phyloP scores from a whole-genome alignment of 1,284 basidiomycete genomes.

The Irpex sp. region DNA sequence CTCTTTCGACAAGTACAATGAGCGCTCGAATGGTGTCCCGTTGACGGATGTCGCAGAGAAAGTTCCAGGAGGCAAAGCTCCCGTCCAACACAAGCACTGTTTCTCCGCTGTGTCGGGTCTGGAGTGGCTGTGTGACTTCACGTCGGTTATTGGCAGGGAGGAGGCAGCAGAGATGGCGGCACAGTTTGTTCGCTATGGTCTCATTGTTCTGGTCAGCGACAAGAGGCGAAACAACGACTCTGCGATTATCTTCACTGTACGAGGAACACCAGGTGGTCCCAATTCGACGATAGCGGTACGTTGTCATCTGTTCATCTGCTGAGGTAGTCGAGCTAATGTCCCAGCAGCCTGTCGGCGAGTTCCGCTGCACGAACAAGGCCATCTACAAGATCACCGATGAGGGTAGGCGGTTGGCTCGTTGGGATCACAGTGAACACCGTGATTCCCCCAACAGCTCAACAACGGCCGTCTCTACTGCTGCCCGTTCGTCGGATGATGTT shows the following conservation, averaged over 20 bases:
- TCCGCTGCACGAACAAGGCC: slow-evolving; percentile 91
- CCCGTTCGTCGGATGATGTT: slow-evolving; percentile 41
- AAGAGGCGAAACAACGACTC: slow-evolving; percentile 87
- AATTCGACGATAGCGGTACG: slow-evolving; percentile 73
- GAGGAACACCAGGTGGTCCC: slow-evolving; percentile 71
- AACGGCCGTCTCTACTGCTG: slow-evolving; percentile 46
- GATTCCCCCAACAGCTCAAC: slow-evolving; percentile 66
- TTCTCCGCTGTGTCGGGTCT: slow-evolving; percentile 86
- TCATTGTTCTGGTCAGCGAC: slow-evolving; percentile 84
- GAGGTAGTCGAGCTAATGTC: slow-evolving; percentile 12
- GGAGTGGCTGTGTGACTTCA: slow-evolving; percentile 98
- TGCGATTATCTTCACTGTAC: slow-evolving; percentile 85
- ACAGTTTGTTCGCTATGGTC: slow-evolving; percentile 94
- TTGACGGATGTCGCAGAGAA: slow-evolving; percentile 68
- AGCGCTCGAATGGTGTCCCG: slow-evolving; percentile 75
- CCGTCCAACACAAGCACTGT: slow-evolving; percentile 65
- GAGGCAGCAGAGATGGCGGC: slow-evolving; percentile 97
- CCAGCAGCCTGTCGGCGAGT: slow-evolving; percentile 84
- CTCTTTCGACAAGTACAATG: slow-evolving; percentile 72
- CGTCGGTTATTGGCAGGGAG: slow-evolving; percentile 93
- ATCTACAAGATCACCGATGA: slow-evolving; percentile 94
- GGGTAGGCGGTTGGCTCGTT: slow-evolving; percentile 81
- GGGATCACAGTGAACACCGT: slow-evolving; percentile 52
- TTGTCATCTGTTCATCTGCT: slow-evolving; percentile 17
- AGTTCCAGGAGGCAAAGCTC: slow-evolving; percentile 45